phyloP scores from a whole-genome alignment of 1,284 basidiomycete genomes.

The Microbotryomycetes sp. region DNA sequence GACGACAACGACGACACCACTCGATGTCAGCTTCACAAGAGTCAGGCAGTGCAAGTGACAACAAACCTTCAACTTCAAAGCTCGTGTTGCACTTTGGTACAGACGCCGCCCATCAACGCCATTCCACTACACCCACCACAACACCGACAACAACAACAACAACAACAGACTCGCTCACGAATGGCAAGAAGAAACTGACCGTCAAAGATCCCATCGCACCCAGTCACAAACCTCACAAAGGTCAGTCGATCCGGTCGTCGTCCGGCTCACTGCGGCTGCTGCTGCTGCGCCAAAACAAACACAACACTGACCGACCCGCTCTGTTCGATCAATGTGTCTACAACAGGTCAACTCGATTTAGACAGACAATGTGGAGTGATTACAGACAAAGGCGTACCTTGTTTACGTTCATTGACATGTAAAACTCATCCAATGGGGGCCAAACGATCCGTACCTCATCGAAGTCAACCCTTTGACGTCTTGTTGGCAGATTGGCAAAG shows the following conservation, averaged over 20 bases:
- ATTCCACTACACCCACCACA: conserved; percentile 1
- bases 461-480: conserved; percentile 77
- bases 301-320: too few relatives aligned
- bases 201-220: not conserved
- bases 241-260: not conserved
- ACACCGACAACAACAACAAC: not conserved
- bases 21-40: conserved; percentile 1
- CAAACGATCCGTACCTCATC: conserved; percentile 83
- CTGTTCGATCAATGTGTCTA: not conserved
- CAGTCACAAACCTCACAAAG: not conserved
- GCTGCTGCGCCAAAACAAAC: not conserved
- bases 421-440: conserved; percentile 98
- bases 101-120: not conserved
- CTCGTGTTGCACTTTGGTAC: conserved; percentile 21
- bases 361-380: conserved; percentile 96
- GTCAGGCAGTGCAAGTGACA: not conserved
- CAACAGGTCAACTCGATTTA: conserved; percentile 66
- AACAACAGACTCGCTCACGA: not conserved
- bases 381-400: conserved; percentile 88
- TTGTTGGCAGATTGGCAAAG: conserved; percentile 89
- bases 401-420: conserved; percentile 94
- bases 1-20: too few relatives aligned
- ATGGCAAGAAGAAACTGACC: not conserved
- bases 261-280: not conserved
- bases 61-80: conserved; percentile 15